Evolutionary conservation across 2,329 filamentous ascomycete species (phyloP), one percentile per base, ranked within the genome.

Genomic region (Tolypocladium tundrense): DNA sequence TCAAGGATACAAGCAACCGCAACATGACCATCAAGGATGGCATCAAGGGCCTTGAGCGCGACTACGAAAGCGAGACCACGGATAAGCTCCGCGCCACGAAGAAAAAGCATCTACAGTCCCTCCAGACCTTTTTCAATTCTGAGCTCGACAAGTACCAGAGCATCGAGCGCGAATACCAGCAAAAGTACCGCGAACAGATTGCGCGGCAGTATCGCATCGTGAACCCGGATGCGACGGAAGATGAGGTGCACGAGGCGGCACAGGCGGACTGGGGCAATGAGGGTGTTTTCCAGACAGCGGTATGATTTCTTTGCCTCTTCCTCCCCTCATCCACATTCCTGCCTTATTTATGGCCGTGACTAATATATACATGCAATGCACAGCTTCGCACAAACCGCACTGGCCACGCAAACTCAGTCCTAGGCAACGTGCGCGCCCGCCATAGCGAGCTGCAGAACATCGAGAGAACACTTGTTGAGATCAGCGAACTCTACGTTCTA

Each of bases 371-470:
- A 10, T 50, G 27, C 10, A 51, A 10, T 50, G 27, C 10, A 51
- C 63, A 91, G 88, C 84, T 92, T 67, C 86, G 85, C 68, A 84
- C 80, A 65, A 91, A 90, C 78, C 87, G 87, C 63, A 84, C 83
- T 51, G 87, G 86, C 58, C 87, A 90, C 68, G 89, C 88, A 48
- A 83, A 80, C 55, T 85, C 86, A 19, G 84, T 91, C 9, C 84
- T 93, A 54, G 88, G 88, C 62, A 87, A 88, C 62, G 90, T 93
- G 43, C 87, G 88, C 63, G 88, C 88, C 42, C 88, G 90, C 58
- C 90, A 93, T 78, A 90, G 88, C 69, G 90, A 93, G 74, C 86
- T 93, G 62, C 83, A 90, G 74, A 84, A 84, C 72, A 93, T 94
- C 65, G 88, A 93, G 73, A 79, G 83, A 69, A 91, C 88, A 7